Percentiles rank a stretch among this genome's conserved stretches.
These are phyloP conservation scores for Colletotrichum chlorophyti DNA, from an alignment of 2,329 filamentous ascomycete genomes.

Conservation along the genomic window DNA sequence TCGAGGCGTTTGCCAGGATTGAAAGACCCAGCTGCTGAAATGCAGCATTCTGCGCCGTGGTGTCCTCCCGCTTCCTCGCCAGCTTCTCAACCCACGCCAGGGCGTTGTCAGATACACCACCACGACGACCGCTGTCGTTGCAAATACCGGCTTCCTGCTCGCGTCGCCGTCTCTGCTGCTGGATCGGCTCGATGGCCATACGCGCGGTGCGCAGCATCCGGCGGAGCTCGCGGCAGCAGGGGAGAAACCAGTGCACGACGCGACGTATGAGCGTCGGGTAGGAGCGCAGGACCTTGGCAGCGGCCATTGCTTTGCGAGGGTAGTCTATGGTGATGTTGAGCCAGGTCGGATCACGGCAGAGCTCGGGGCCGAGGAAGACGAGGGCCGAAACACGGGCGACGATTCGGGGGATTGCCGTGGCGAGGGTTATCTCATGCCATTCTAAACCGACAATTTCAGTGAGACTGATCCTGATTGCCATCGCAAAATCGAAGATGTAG, in stretches of 20 bases:
- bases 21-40: constrained; percentile 79
- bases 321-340: constrained; percentile 51
- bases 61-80: constrained; percentile 38
- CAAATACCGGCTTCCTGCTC: constrained; percentile 37
- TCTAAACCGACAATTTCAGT: constrained; percentile 24
- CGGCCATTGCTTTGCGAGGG: constrained; percentile 45
- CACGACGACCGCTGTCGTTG: constrained; percentile 26
- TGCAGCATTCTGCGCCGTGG: constrained; percentile 69
- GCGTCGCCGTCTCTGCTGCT: constrained; percentile 35
- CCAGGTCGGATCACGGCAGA: constrained; percentile 56
- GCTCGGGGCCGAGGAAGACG: constrained; percentile 52
- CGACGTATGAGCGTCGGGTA: constrained; percentile 47
- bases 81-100: constrained; percentile 50
- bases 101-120: constrained; percentile 43
- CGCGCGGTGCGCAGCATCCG: constrained; percentile 44
- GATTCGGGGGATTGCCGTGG: constrained; percentile 30
- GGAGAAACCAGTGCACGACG: constrained; percentile 52
- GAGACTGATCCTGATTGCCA: too few relatives aligned
- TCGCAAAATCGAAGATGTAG: too few relatives aligned
- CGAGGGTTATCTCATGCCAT: constrained; percentile 24
- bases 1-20: constrained; percentile 58
- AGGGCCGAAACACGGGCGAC: constrained; percentile 57
- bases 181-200: constrained; percentile 41
- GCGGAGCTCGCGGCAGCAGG: constrained; percentile 44
- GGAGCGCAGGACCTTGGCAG: constrained; percentile 44